These are phyloP conservation scores for Hypoxylon sp. DNA, from an alignment of 2,329 filamentous ascomycete species.

Conservation along the genomic window DNA sequence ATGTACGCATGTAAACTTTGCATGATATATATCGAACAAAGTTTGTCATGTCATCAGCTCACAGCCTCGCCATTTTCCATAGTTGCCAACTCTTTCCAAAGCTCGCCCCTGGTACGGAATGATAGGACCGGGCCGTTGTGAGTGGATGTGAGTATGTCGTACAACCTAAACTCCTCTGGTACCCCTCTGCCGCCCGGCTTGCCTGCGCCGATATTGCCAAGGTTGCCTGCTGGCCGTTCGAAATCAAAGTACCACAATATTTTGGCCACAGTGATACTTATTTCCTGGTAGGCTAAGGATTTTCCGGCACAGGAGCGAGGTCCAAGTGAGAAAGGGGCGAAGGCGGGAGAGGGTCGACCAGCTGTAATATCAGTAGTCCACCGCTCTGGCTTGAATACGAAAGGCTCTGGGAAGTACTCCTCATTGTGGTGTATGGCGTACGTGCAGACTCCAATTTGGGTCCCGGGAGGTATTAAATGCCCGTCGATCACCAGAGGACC, in stretches of 20 bases:
- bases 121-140: slow-evolving; percentile 29
- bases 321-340: slow-evolving; percentile 42
- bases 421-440: slow-evolving; percentile 32
- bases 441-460: slow-evolving; percentile 15
- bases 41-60: no score
- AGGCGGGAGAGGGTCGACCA: slow-evolving; percentile 44
- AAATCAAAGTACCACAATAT: slow-evolving; percentile 53
- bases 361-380: slow-evolving; percentile 15
- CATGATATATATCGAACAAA: background rate
- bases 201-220: slow-evolving; percentile 18
- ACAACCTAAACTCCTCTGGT: slow-evolving; percentile 31
- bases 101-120: slow-evolving; percentile 12
- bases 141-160: slow-evolving; percentile 31
- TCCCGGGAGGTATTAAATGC: slow-evolving; percentile 22
- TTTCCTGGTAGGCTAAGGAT: slow-evolving; percentile 54
- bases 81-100: background rate
- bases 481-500: slow-evolving; percentile 24
- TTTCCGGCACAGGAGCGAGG: slow-evolving; percentile 59
- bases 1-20: background rate
- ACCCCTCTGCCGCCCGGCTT: no score
- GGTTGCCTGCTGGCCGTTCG: slow-evolving; percentile 6
- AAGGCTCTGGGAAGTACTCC: slow-evolving; percentile 24
- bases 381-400: slow-evolving; percentile 19
- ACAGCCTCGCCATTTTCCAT: background rate
- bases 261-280: slow-evolving; percentile 52